Conservation (phyloP, 305 asterid genomes). For the Solanum aculeatissimum region DNA sequence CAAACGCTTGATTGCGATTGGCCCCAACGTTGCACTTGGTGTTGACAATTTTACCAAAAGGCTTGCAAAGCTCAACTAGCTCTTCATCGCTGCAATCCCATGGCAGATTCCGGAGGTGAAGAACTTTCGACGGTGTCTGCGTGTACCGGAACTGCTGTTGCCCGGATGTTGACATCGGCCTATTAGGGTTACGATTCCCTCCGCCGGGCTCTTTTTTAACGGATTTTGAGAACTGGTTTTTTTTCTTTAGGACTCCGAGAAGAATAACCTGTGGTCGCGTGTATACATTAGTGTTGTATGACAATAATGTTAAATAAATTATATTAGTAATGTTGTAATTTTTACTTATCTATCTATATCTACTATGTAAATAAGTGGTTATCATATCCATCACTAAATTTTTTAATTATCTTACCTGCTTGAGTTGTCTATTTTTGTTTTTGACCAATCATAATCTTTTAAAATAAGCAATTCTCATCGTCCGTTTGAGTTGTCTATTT, state of each 20-base stretch:
- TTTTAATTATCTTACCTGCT: too few species aligned
- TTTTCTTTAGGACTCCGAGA: background rate
- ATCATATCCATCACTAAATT: too few species aligned
- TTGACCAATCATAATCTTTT: too few species aligned
- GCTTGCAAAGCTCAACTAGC: slow-evolving; percentile 58
- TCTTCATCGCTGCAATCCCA: slow-evolving; percentile 79
- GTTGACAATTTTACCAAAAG: slow-evolving; percentile 72
- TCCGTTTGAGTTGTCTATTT: too few species aligned
- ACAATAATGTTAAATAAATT: too few species aligned
- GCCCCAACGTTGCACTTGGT: slow-evolving; percentile 83
- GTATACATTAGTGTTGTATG: background rate
- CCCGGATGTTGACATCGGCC: slow-evolving; percentile 58
- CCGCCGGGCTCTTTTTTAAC: background rate
- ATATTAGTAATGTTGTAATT: too few species aligned
- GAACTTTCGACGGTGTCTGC: slow-evolving; percentile 83
- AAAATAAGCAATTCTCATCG: too few species aligned
- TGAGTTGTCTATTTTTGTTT: too few species aligned
- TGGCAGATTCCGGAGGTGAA: slow-evolving; percentile 79
- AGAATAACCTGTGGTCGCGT: background rate
- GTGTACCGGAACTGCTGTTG: slow-evolving; percentile 78
- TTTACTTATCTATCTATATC: too few species aligned
- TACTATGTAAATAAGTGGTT: too few species aligned
- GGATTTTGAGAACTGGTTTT: background rate
- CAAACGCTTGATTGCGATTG: slow-evolving; percentile 61
- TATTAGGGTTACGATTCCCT: slow-evolving; percentile 5